Conservation (phyloP, 2,329 filamentous ascomycete genomes). For the Albophoma yamanashiensis region DNA sequence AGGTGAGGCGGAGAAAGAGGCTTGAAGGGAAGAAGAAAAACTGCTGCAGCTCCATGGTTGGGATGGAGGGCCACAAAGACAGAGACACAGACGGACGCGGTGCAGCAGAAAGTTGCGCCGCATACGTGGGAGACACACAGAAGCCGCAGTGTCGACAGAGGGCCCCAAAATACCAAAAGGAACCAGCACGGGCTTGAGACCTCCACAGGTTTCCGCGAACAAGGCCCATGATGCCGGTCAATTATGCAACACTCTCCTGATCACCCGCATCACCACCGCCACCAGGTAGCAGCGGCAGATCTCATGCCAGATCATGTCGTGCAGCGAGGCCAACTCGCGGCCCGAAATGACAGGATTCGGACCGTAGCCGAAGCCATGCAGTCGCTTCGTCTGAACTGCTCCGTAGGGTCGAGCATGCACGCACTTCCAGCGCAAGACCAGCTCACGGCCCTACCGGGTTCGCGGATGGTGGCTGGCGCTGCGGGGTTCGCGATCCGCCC, state of each 20-base stretch:
- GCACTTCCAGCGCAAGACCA: neutral
- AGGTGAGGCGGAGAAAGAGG: neutral
- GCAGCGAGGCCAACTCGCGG: neutral
- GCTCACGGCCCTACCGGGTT: neutral
- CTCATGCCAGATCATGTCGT: neutral
- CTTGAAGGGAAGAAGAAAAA: neutral
- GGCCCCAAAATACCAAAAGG: neutral
- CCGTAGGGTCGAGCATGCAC: neutral
- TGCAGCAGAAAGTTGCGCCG: neutral
- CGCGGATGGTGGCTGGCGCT: neutral
- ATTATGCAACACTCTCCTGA: neutral
- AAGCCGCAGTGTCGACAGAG: neutral
- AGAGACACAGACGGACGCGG: neutral
- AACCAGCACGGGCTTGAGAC: neutral
- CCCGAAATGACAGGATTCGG: neutral
- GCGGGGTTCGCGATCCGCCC: neutral
- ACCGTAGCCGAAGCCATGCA: neutral
- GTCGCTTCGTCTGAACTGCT: neutral
- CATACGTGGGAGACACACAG: conserved; percentile 1
- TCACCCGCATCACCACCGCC: neutral
- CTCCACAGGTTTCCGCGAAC: neutral
- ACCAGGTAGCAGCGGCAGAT: neutral
- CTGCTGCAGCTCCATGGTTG: neutral
- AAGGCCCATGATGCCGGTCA: neutral
- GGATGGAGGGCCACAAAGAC: neutral